Percentiles rank a stretch among this genome's conserved stretches.
These are phyloP conservation scores for Pseudogymnoascus destructans DNA, from an alignment of 2,329 filamentous ascomycete genomes.

Conservation along the genomic window DNA sequence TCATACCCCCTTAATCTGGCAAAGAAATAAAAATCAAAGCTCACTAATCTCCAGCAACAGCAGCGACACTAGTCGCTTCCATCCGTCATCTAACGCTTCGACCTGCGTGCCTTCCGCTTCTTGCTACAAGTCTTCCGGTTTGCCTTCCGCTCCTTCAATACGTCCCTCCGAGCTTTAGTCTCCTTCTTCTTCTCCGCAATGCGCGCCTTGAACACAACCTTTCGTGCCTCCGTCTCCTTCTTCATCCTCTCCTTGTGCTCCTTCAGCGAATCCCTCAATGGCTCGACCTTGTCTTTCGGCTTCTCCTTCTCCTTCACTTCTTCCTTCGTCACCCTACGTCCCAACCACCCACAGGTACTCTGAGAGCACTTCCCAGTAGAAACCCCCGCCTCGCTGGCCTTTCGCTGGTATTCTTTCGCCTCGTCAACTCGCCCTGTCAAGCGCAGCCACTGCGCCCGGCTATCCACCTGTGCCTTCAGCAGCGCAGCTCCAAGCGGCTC, in stretches of 20 bases:
- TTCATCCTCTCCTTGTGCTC: not conserved
- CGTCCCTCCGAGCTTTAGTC: not conserved
- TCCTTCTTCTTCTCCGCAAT: not conserved
- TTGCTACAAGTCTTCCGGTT: not conserved
- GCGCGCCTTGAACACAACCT: not conserved
- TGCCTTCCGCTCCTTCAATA: not conserved
- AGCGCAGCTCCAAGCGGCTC: slow-evolving; percentile 34
- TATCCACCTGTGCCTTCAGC: slow-evolving; percentile 40
- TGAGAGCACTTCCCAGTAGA: not conserved
- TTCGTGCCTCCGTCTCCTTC: not conserved
- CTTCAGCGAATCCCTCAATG: not conserved
- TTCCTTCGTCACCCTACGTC: not conserved
- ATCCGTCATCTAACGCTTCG: not conserved
- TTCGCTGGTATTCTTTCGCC: slow-evolving; percentile 33
- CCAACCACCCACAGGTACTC: slow-evolving; percentile 1
- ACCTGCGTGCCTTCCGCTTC: not conserved
- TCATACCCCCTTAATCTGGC: not conserved
- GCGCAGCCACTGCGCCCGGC: slow-evolving; percentile 45
- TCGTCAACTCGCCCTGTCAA: slow-evolving; percentile 37
- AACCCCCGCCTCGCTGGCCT: slow-evolving; percentile 29
- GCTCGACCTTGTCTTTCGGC: not conserved
- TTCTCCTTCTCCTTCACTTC: not conserved
- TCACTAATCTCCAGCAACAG: not conserved
- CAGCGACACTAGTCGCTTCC: not conserved
- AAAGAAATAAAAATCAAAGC: slow-evolving; percentile 6